phyloP scores from a whole-genome alignment of 2,329 filamentous ascomycete species.

The Exophiala xenobiotica region DNA sequence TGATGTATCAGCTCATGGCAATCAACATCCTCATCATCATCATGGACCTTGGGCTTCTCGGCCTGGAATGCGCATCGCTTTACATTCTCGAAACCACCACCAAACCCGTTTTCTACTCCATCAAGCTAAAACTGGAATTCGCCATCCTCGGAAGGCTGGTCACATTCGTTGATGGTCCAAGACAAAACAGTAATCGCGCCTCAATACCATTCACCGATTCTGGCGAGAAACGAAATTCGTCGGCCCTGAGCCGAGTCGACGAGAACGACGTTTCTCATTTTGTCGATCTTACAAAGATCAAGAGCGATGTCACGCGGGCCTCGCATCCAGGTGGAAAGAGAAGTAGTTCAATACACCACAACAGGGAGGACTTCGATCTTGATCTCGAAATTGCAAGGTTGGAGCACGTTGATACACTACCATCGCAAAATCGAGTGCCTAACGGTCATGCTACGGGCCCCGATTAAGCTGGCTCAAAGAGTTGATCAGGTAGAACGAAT shows the following conservation, averaged over 20 bases:
- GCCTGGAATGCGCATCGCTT: conserved; percentile 44
- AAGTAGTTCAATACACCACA: conserved; percentile 5
- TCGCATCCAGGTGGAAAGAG: conserved; percentile 11
- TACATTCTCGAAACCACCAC: conserved; percentile 50
- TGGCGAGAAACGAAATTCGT: conserved; percentile 12
- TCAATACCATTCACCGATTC: conserved; percentile 4
- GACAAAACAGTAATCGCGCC: conserved; percentile 1
- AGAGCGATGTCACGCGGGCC: conserved; percentile 44
- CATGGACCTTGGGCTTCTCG: conserved; percentile 46
- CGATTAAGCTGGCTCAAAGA: neutral
- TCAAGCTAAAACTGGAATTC: conserved; percentile 53
- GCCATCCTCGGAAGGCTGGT: conserved; percentile 49
- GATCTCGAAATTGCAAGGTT: conserved; percentile 26
- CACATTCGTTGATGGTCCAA: conserved; percentile 36
- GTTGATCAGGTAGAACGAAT: neutral
- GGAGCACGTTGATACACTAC: conserved; percentile 26
- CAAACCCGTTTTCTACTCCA: conserved; percentile 49
- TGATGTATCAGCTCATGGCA: conserved; percentile 50
- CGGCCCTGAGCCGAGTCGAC: conserved; percentile 19
- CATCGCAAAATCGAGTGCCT: conserved; percentile 7
- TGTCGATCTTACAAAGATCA: conserved; percentile 45
- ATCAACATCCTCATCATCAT: conserved; percentile 51
- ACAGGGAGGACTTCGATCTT: conserved; percentile 11
- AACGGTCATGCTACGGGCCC: conserved; percentile 7
- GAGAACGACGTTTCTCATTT: conserved; percentile 43